A percentile compares a stretch with the other conserved stretches of the same genome.
Conservation (phyloP, 768 basidiomycete species). For the Auricularia sp. region DNA sequence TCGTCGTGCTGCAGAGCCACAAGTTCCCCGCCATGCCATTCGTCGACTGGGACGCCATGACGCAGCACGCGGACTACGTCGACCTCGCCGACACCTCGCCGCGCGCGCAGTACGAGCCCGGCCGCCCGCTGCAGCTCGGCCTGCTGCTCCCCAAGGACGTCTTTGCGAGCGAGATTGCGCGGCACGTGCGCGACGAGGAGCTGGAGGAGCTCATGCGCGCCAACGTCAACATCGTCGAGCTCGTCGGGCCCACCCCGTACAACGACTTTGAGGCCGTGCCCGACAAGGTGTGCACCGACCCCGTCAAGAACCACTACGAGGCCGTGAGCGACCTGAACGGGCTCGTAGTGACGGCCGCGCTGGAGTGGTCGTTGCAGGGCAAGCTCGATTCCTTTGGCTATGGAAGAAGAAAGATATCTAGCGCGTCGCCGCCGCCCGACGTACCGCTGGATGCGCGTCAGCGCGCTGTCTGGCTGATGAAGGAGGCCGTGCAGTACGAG, state of each 20-base stretch:
- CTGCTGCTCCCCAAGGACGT: constrained; percentile 2
- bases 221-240: constrained; percentile 2
- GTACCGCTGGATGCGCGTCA: background rate
- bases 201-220: background rate
- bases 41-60: constrained; percentile 1
- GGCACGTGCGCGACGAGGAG: constrained; percentile 5
- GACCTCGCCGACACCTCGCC: background rate
- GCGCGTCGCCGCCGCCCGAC: background rate
- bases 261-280: background rate
- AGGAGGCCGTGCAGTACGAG: constrained; percentile 1
- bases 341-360: constrained; percentile 5
- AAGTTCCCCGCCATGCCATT: constrained; percentile 5
- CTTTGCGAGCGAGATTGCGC: background rate
- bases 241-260: background rate
- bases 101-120: constrained; percentile 2
- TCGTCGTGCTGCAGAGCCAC: constrained; percentile 4
- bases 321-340: constrained; percentile 7
- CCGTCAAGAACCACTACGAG: constrained; percentile 2
- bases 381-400: background rate
- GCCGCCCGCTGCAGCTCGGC: constrained; percentile 2
- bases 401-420: background rate
- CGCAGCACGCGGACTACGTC: background rate
- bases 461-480: background rate
- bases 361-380: background rate
- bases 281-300: constrained; percentile 3